Evolutionary conservation across 257 asterid species (phyloP), one percentile per base, ranked within the genome.

Genomic region (Capsicum baccatum): DNA sequence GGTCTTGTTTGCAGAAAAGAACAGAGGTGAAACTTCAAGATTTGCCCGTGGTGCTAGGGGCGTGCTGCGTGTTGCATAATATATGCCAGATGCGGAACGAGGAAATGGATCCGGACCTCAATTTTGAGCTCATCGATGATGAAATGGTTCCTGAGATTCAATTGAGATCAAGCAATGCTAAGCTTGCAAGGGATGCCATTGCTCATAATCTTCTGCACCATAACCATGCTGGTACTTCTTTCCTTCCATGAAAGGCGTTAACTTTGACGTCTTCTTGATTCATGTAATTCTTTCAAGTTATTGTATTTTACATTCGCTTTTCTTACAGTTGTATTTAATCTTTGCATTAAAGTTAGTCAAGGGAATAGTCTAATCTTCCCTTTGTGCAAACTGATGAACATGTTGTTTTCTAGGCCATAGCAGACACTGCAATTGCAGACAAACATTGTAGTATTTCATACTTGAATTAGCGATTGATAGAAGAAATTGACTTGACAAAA

Each of bases 31-130:
- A 94, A 85, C 97, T 96, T 15, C 97, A 93, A 84, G 99, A 96
- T 71, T 83, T 96, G 86, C 99, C 99, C 0, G 97, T 94, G 6
- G 97, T 96, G 56, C 92, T 96, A 3, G 98, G 98, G 52, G 99
- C 99, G 1, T 96, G 99, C 86, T 96, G 98, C 55, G 98, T 96
- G 14, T 84, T 96, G 92, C 98, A 96, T 79, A 96, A 96, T 21
- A 96, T 96, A 16, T 96, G 99, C 35, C 97, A 94, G 87, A 4
- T 96, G 92, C 92, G 91, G 90, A 88, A 89, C 42, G 99, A 96
- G 85, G 86, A 66, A 6, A 81, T 92, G 76, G 98, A 92, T 54
- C 89, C 91, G 0, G 86, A 64, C 68, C 91, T 88, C 3, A 66
- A 87, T 5, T 91, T 90, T 33, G 95, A 92, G 80, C 94, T 96